phyloP scores from a whole-genome alignment of 208 protist genomes.

The Leishmania braziliensis region DNA sequence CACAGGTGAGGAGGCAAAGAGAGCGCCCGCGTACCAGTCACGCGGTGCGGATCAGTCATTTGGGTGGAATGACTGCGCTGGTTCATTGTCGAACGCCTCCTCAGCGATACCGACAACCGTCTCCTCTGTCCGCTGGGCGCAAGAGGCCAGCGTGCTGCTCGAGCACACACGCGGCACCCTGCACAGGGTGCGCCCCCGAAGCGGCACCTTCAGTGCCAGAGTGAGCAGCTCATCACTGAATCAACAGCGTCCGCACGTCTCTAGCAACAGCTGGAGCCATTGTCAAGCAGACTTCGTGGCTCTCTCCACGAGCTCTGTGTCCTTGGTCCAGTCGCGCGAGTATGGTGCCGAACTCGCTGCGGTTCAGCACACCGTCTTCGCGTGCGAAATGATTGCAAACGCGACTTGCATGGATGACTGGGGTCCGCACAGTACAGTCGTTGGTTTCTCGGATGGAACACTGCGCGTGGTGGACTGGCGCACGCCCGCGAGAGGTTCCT shows the following conservation, averaged over 20 bases:
- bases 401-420: constrained; percentile 59
- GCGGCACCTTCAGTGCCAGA: constrained; percentile 3
- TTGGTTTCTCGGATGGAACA: constrained; percentile 70
- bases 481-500: constrained; percentile 17
- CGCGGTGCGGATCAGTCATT: background rate
- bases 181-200: constrained; percentile 13
- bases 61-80: background rate
- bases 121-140: constrained; percentile 17
- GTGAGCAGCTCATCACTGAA: background rate
- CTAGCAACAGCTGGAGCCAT: background rate
- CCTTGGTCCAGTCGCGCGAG: constrained; percentile 28
- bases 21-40: background rate
- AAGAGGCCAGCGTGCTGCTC: constrained; percentile 19
- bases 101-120: background rate
- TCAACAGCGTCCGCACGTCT: too few species aligned
- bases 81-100: background rate
- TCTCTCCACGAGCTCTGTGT: constrained; percentile 17
- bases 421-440: constrained; percentile 44
- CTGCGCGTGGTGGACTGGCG: constrained; percentile 71
- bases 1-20: background rate
- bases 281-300: constrained; percentile 22
- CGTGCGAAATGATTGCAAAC: constrained; percentile 33
- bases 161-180: constrained; percentile 15
- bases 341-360: constrained; percentile 18
- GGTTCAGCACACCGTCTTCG: constrained; percentile 21